Evolutionary conservation across 805 yeast genomes (phyloP).

Genomic region (Saturnispora hagleri): DNA sequence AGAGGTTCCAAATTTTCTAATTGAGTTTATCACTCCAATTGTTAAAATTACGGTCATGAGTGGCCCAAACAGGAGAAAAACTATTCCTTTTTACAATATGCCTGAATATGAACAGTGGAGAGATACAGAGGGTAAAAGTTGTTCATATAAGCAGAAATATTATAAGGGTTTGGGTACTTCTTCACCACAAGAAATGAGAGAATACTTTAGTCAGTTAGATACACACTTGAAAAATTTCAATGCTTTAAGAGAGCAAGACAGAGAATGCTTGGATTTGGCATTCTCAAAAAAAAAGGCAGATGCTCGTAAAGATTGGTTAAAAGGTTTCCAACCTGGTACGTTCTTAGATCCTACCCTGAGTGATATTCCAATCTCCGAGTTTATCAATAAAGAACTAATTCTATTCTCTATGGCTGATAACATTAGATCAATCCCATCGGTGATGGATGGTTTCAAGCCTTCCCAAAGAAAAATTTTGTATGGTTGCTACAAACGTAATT

Average conservation of each 20-base stretch:
- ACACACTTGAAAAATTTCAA: slow-evolving; percentile 81
- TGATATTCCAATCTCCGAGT: slow-evolving; percentile 83
- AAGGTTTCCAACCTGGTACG: slow-evolving; percentile 86
- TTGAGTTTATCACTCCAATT: slow-evolving; percentile 94
- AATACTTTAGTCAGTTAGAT: slow-evolving; percentile 78
- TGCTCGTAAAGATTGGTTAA: slow-evolving; percentile 94
- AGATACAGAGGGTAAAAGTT: slow-evolving; percentile 62
- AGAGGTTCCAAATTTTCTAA: slow-evolving; percentile 81
- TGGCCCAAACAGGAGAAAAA: slow-evolving; percentile 43
- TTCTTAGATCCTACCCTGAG: slow-evolving; percentile 69
- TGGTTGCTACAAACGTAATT: slow-evolving; percentile 77
- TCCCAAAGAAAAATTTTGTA: slow-evolving; percentile 91
- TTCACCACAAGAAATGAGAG: slow-evolving; percentile 69
- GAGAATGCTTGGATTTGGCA: slow-evolving; percentile 75
- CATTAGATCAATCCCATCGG: slow-evolving; percentile 88
- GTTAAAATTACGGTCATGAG: slow-evolving; percentile 75
- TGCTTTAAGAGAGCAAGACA: slow-evolving; percentile 70
- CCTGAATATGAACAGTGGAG: slow-evolving; percentile 96
- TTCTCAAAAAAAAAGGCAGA: slow-evolving; percentile 94
- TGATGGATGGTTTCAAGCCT: slow-evolving; percentile 92
- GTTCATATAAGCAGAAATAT: slow-evolving; percentile 87
- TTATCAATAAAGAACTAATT: slow-evolving; percentile 90
- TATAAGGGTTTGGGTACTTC: slow-evolving; percentile 99
- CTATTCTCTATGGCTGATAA: slow-evolving; percentile 95
- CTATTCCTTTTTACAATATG: slow-evolving; percentile 80